Evolutionary conservation across 2,329 filamentous ascomycete species (phyloP).

Genomic region (Microdochium paspali): DNA sequence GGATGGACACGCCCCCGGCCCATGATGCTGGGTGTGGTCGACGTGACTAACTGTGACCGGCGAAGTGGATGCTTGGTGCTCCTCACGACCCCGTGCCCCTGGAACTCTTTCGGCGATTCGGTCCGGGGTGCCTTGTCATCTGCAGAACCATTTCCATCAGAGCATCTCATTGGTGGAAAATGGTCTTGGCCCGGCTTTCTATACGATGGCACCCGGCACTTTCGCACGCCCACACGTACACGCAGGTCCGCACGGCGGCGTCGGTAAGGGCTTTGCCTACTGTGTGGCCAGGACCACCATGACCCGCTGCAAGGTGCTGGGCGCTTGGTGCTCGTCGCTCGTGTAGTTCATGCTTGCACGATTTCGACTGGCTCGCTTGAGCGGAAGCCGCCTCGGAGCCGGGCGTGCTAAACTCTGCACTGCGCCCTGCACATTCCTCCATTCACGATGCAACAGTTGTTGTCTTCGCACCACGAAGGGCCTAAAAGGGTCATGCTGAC

Average conservation of each 20-base stretch:
- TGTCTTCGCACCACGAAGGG: too few species aligned
- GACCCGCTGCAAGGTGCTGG: too few species aligned
- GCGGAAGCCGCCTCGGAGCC: too few species aligned
- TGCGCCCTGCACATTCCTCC: too few species aligned
- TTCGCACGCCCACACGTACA: neutral
- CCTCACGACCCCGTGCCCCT: neutral
- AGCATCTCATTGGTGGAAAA: neutral
- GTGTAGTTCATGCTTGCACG: neutral
- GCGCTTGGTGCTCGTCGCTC: neutral
- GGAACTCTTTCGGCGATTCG: neutral
- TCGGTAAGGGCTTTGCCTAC: too few species aligned
- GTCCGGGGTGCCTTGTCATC: neutral
- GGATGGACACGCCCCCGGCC: too few species aligned
- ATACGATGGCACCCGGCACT: neutral
- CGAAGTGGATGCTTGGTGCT: too few species aligned
- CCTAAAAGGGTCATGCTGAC: too few species aligned
- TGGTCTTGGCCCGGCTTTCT: neutral
- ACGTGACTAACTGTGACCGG: too few species aligned
- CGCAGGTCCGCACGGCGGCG: neutral
- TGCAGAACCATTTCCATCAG: neutral
- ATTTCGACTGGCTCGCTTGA: neutral
- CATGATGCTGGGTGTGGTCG: too few species aligned
- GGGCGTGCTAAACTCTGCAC: too few species aligned
- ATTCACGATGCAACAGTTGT: too few species aligned
- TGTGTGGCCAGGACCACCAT: neutral